Evolutionary conservation across 2,329 filamentous ascomycete species (phyloP), one percentile per base, ranked within the genome.

Genomic region (Cyphellophora attinorum): DNA sequence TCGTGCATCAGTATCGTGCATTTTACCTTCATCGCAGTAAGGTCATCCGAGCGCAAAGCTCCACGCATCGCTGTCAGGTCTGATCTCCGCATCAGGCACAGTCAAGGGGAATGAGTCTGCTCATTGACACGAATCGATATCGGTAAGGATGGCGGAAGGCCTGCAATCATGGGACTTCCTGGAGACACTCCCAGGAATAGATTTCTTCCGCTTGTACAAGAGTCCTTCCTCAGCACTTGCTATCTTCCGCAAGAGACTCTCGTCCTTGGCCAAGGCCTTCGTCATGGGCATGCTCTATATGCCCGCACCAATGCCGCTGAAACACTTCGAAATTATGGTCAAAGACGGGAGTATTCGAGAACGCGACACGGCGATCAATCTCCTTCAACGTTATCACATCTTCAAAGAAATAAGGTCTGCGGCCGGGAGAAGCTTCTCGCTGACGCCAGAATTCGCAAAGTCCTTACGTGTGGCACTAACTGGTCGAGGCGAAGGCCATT

Each of bases 251-350:
- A 88, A 91, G 64, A 95, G 98, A 86, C 74, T 98, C 39, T 85
- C 91, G 38, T 83, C 93, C 54, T 65, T 96, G 42, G 89, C 91
- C 49, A 96, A 98, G 70, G 85, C 79, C 11, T 81, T 98, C 52
- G 89, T 98, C 41, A 94, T 95, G 81, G 83, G 84, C 25, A 77
- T 98, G 52, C 76, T 98, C 3, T 98, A 94, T 64, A 81, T 93
- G 65, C 83, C 85, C 27, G 70, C 74, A 8, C 84, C 91, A 0
- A 74, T 96, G 44, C 73, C 76, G 2, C 72, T 85, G n/a, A 67
- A 75, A 43, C 82, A 93, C 51, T 72, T 98, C 40, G 86, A 96
- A 49, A 64, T 74, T 27, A 94, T 89, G 85, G 79, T 95, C 33
- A 82, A 80, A 47, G 73, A 85, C 5, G 70, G 71, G 31, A 74